Evolutionary conservation across 352 stramenopile species (phyloP), one percentile per base, ranked within the genome.

Genomic region (Pythium oligandrum): DNA sequence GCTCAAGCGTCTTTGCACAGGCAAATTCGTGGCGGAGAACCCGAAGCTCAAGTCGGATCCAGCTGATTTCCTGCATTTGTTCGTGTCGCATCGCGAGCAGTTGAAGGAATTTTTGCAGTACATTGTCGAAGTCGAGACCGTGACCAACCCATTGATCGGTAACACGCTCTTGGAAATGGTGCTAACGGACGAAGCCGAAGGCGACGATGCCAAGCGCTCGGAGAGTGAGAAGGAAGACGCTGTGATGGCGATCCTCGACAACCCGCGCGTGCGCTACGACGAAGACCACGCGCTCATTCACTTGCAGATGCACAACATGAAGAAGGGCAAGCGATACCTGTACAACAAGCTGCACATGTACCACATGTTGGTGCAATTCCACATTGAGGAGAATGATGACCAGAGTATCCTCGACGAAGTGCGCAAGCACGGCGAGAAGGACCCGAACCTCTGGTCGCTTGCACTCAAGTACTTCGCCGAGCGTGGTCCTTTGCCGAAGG

Each of bases 311-410:
- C 78, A 86, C 49, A 76, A 73, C 12, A 96, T 97, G 68, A 91
- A 95, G 63, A 86, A 93, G 51, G 93, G 90, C 38, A 95, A 97
- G 68, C 82, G 96, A 37, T 97, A 93, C 58, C 55, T 98, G 55
- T 98, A 96, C 75, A 94, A 97, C 74, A 96, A 97, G 58, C 70
- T 96, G 33, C 84, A 96, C 57, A 93, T 97, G 88, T 96, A 96
- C 52, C 84, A 96, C 70, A 96, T 98, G 81, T 63, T 98, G 8
- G 71, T 98, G 57, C 90, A 97, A 59, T 91, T 96, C 55, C 93
- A 97, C 70, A 96, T 97, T 40, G 86, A 97, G 38, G 80, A 93
- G 51, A 94, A 93, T 45, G 86, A 97, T 36, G 88, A 92, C 61
- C 75, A 91, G 59, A 91, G 71, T 52, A 94, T 96, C 48, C 58